Base-by-base conservation (phyloP, 2,329 filamentous ascomycete genomes). In the Colletotrichum sp. region DNA sequence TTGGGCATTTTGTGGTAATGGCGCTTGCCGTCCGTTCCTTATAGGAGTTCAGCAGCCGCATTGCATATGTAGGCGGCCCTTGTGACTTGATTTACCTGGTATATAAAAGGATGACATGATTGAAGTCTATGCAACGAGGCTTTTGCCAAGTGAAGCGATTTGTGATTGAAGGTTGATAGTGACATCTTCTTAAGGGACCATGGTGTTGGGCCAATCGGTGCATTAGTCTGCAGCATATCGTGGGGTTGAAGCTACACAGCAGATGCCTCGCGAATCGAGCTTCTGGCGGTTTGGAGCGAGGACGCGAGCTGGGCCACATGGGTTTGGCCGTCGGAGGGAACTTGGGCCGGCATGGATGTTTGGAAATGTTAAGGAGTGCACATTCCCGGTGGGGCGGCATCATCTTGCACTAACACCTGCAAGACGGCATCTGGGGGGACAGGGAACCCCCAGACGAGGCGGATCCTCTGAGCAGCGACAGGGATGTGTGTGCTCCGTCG, bases 21-120 rank as follows among this genome's bases (percentile, higher is more conserved):
- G 76, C 74, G 65, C 34, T 73, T 73, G 76, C 74, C 76, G 69
- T 77, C 74, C 74, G 32, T 73, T 77, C 73, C 27, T 75, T 75
- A 39, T n/a, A 52, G 57, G 19, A 27, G 30, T 64, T 11, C 44
- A 68, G 29, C 44, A 49, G 64, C 57, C 55, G 34, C 32, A 49
- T 75, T 55, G 62, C 64, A 55, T 69, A 30, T 44, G 57, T 27
- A 39, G 57, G 70, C 57, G 70, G 59, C 49, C 59, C 32, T 65
- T 69, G 73, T 64, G 71, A 65, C 66, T 61, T 55, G 52, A 22
- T 6, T 44, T 69, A 62, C 44, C 19, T n/a, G 27, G 57, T 69
- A 76, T 59, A 76, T 69, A 64, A 30, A 30, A 55, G 19, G 25
- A 36, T 19, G 55, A n/a, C 19, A n/a, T 6, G 19, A 49, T 7